Evolutionary conservation across 371 early-diverging fungal genomes (phyloP).

Genomic region (Mortierella sp.): DNA sequence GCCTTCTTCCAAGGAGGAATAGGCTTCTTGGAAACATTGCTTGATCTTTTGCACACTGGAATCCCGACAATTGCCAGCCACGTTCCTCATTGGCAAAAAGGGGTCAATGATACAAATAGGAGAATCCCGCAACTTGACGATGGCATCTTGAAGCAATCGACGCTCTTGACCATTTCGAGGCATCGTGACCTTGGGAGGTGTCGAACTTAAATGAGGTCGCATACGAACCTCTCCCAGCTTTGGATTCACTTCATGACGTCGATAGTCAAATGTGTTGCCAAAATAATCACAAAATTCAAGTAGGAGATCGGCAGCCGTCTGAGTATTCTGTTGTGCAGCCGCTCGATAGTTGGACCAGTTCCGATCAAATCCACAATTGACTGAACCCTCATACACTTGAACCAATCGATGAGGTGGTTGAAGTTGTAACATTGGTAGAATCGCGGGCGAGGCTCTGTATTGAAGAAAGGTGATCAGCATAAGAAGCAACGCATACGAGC

Average conservation of each 20-base stretch:
- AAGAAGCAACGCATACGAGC: slow-evolving; percentile 49
- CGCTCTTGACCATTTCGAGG: not conserved
- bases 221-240: slow-evolving; percentile 50
- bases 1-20: not conserved
- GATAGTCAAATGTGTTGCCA: slow-evolving; percentile 62
- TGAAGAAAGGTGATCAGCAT: slow-evolving; percentile 45
- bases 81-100: slow-evolving; percentile 10
- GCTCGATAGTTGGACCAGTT: slow-evolving; percentile 42
- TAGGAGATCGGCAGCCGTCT: slow-evolving; percentile 62
- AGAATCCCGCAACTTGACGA: not conserved
- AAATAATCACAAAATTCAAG: slow-evolving; percentile 67
- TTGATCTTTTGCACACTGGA: not conserved
- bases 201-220: no score
- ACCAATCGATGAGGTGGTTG: not conserved
- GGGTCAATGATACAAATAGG: slow-evolving; percentile 20
- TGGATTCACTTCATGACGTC: slow-evolving; percentile 58
- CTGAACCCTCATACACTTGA: not conserved
- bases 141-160: not conserved
- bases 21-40: slow-evolving; percentile 2
- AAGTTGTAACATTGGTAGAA: slow-evolving; percentile 7
- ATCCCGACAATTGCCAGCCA: slow-evolving; percentile 1
- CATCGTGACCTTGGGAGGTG: no score
- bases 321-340: slow-evolving; percentile 58
- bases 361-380: slow-evolving; percentile 2
- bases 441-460: slow-evolving; percentile 2